Percentiles rank a stretch among this genome's conserved stretches.
phyloP scores from a whole-genome alignment of 2,329 filamentous ascomycete species.

The Penicillium sp. region DNA sequence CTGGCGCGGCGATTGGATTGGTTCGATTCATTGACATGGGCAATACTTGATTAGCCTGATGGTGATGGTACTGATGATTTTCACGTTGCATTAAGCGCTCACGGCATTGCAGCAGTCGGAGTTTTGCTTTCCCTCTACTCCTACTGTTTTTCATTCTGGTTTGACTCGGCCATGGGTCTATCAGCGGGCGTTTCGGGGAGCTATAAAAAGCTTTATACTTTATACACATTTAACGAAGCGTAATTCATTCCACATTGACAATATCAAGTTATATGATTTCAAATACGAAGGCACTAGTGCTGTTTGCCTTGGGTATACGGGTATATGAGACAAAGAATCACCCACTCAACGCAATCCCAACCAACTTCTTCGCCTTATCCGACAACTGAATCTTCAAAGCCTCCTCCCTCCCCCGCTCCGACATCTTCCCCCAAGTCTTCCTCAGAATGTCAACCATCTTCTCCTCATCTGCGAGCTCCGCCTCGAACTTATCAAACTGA shows the following conservation, averaged over 20 bases:
- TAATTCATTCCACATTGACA: neutral
- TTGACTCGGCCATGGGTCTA: neutral
- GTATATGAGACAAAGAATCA: constrained; percentile 12
- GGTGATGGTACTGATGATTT: neutral
- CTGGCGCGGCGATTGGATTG: constrained; percentile 63
- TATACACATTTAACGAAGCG: neutral
- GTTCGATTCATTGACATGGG: constrained; percentile 54
- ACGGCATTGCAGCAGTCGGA: neutral
- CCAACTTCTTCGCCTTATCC: constrained; percentile 59
- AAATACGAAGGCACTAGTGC: neutral
- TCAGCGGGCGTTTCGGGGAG: constrained; percentile 2
- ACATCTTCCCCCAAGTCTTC: constrained; percentile 79
- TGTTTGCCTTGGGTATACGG: neutral
- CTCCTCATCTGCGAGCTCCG: constrained; percentile 64
- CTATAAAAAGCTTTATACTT: neutral
- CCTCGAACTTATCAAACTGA: constrained; percentile 78
- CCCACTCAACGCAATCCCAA: constrained; percentile 60
- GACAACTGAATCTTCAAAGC: constrained; percentile 66
- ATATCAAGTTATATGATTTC: neutral
- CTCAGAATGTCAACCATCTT: constrained; percentile 69
- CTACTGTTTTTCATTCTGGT: neutral
- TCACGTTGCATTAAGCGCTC: constrained; percentile 1
- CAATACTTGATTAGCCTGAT: constrained; percentile 7
- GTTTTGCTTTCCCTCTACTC: constrained; percentile 1
- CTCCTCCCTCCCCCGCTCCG: constrained; percentile 58